Conservation (phyloP, 768 basidiomycete genomes). For the Erythrobasidium yunnanense region DNA sequence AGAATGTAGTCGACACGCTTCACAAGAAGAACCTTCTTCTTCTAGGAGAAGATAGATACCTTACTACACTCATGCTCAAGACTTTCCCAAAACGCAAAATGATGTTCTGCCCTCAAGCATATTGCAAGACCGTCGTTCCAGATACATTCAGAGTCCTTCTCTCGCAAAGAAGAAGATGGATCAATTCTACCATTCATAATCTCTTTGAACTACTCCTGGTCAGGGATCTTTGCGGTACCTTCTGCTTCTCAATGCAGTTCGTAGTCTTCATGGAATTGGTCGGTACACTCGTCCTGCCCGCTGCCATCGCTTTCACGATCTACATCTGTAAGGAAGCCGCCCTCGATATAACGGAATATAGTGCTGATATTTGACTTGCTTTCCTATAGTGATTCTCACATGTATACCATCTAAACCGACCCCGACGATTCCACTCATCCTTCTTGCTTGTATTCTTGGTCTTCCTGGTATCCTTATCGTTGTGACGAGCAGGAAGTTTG, state of each 20-base stretch:
- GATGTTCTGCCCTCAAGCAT: slow-evolving; percentile 95
- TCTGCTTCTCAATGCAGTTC: slow-evolving; percentile 99
- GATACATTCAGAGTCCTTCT: slow-evolving; percentile 88
- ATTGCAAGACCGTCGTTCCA: slow-evolving; percentile 96
- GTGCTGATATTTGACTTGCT: slow-evolving; percentile 45
- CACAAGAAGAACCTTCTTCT: slow-evolving; percentile 98
- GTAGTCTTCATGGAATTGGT: slow-evolving; percentile 96
- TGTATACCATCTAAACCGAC: slow-evolving; percentile 68
- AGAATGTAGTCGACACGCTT: slow-evolving; percentile 96
- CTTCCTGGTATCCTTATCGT: slow-evolving; percentile 91
- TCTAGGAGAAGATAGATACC: slow-evolving; percentile 97
- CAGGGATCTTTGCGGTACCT: slow-evolving; percentile 95
- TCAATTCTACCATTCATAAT: slow-evolving; percentile 98
- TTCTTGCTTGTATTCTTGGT: slow-evolving; percentile 88
- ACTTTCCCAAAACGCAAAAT: slow-evolving; percentile 99
- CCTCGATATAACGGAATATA: background rate
- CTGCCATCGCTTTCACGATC: slow-evolving; percentile 91
- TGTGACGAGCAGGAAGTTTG: slow-evolving; percentile 84
- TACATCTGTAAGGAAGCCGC: slow-evolving; percentile 47
- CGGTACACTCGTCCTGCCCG: slow-evolving; percentile 90
- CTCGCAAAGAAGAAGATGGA: slow-evolving; percentile 96
- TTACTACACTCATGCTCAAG: slow-evolving; percentile 93
- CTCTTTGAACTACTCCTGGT: slow-evolving; percentile 87
- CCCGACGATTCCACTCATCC: slow-evolving; percentile 71
- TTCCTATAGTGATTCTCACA: slow-evolving; percentile 53